phyloP scores from a whole-genome alignment of 345 rosid species.

The Alliaria petiolata region DNA sequence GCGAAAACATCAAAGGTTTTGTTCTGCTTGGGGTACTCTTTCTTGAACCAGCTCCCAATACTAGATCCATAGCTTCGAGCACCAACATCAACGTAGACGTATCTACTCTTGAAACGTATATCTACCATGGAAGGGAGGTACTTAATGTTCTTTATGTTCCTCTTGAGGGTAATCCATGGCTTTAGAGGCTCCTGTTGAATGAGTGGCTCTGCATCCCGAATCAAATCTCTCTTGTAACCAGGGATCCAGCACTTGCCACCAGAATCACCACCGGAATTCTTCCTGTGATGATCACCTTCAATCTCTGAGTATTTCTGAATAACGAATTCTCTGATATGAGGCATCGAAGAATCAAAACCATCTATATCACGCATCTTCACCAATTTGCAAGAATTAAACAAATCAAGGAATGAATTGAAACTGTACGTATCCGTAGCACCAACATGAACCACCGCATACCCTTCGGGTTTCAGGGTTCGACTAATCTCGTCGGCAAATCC shows the following conservation, averaged over 20 bases:
- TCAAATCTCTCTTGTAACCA: slow-evolving; percentile 55
- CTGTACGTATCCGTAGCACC: slow-evolving; percentile 90
- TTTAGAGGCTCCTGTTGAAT: slow-evolving; percentile 81
- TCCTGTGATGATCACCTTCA: slow-evolving; percentile 23
- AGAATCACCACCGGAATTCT: slow-evolving; percentile 30
- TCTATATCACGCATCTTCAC: slow-evolving; percentile 61
- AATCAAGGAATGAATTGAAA: slow-evolving; percentile 90
- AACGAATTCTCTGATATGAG: slow-evolving; percentile 62
- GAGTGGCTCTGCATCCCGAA: slow-evolving; percentile 69
- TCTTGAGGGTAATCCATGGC: slow-evolving; percentile 92
- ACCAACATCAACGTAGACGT: slow-evolving; percentile 93
- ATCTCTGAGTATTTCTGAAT: slow-evolving; percentile 45
- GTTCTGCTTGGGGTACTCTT: slow-evolving; percentile 94
- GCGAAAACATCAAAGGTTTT: slow-evolving; percentile 86
- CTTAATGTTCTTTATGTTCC: slow-evolving; percentile 69
- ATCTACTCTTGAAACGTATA: slow-evolving; percentile 83
- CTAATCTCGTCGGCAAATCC: slow-evolving; percentile 76
- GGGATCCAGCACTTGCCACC: slow-evolving; percentile 62
- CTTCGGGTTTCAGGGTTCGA: slow-evolving; percentile 85
- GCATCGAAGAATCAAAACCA: slow-evolving; percentile 63
- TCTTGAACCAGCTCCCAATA: slow-evolving; percentile 94
- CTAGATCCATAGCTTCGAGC: slow-evolving; percentile 97
- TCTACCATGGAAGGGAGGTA: slow-evolving; percentile 81
- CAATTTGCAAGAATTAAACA: slow-evolving; percentile 77
- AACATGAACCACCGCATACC: slow-evolving; percentile 74